Evolutionary conservation across 805 yeast species (phyloP), one percentile per base, ranked within the genome.

Genomic region (Lipomyces orientalis): DNA sequence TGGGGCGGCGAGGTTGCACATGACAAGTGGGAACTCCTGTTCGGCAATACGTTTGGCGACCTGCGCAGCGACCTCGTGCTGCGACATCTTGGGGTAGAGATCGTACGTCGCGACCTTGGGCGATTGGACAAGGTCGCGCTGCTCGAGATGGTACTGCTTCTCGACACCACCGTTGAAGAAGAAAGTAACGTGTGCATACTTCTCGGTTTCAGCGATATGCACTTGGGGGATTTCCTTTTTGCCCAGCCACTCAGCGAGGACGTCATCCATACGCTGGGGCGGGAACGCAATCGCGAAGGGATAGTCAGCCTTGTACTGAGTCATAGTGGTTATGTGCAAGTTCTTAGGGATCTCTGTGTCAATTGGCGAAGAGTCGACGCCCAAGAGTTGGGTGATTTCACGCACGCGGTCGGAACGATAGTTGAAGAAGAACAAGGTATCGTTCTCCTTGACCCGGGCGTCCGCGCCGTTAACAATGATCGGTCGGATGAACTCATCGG

Each of bases 321-420:
- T 71, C 73, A 71, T 71, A 54, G 73, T 71, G 49, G 73, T 70
- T 68, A 71, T 71, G 62, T 67, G 31, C 37, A 71, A 64, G 43
- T 65, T 60, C 54, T 37, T 46, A 33, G 73, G 73, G 54, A 71
- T 70, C 61, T 58, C 62, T 51, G 71, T 67, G 43, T 70, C 73
- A 61, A 71, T 65, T 25, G 73, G 71, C 57, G 73, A 70, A 46
- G 73, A 70, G 61, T 70, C 73, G 19, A 71, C 74, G n/a, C 74
- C 74, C 6, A 71, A 62, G 43, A 72, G 64, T 62, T 72, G 73
- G 16, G 74, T 72, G 64, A 71, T 67, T 58, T 71, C 73, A n/a
- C 74, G 74, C 31, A 68, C 71, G 34, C 73, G 73, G 65, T 71
- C 73, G 22, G 73, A 71, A n/a, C 73, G 73, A 62, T 71, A 71